These are phyloP conservation scores for Sicyos edulis DNA, from an alignment of 306 rosid species.

Conservation along the genomic window DNA sequence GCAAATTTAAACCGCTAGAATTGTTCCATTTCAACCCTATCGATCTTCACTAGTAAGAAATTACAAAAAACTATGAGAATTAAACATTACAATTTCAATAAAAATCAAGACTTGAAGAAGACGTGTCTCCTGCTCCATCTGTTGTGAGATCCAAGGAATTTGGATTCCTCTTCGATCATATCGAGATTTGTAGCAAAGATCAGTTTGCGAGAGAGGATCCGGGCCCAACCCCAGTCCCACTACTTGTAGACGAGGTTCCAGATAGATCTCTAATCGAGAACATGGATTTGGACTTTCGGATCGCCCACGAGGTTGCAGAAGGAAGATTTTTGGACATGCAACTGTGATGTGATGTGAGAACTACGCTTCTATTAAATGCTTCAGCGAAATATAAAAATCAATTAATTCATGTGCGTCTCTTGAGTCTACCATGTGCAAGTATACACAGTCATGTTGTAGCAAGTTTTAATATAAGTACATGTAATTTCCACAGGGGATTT, in stretches of 20 bases:
- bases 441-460: too few species aligned
- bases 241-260: constrained; percentile 52
- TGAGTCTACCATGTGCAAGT: too few species aligned
- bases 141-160: constrained; percentile 51
- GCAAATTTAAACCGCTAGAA: neutral
- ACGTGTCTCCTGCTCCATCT: constrained; percentile 75
- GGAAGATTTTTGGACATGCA: too few species aligned
- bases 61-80: neutral
- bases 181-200: constrained; percentile 75
- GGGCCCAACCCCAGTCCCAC: constrained; percentile 79
- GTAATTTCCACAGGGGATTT: too few species aligned
- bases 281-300: constrained; percentile 61
- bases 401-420: too few species aligned
- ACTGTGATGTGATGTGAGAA: too few species aligned
- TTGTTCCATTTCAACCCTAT: neutral
- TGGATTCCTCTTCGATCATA: constrained; percentile 73
- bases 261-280: constrained; percentile 61
- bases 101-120: constrained; percentile 33
- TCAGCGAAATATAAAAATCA: too few species aligned
- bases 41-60: neutral
- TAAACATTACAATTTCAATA: neutral
- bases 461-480: too few species aligned
- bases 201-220: constrained; percentile 71
- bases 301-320: constrained; percentile 54
- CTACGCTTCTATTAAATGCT: too few species aligned